These are phyloP conservation scores for Trametes pubescens DNA, from an alignment of 1,284 basidiomycete genomes.

Conservation along the genomic window DNA sequence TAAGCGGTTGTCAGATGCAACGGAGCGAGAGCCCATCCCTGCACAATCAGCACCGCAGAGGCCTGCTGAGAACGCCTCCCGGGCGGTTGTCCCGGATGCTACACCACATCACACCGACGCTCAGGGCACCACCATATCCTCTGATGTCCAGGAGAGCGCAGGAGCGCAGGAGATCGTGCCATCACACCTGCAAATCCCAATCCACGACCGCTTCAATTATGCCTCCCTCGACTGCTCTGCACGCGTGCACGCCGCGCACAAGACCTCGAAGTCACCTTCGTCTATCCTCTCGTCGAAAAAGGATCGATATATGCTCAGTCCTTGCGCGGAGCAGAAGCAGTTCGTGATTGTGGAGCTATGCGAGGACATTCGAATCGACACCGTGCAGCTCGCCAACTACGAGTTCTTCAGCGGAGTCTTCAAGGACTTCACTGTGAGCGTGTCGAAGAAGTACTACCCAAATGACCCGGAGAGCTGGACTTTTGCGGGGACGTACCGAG, in stretches of 20 bases:
- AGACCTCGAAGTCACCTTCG: conserved; percentile 83
- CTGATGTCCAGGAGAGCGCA: conserved; percentile 29
- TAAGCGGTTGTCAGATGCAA: conserved; percentile 56
- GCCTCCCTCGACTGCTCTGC: conserved; percentile 94
- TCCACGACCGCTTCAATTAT: conserved; percentile 91
- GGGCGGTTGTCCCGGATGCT: conserved; percentile 19
- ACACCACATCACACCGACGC: conserved; percentile 11
- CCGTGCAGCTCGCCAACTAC: conserved; percentile 95
- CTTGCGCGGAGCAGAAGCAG: conserved; percentile 79
- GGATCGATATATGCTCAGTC: conserved; percentile 97
- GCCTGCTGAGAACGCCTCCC: conserved; percentile 24
- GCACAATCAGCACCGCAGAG: conserved; percentile 24
- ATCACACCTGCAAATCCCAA: conserved; percentile 71
- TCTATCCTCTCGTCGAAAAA: conserved; percentile 90
- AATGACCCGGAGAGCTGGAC: conserved; percentile 75
- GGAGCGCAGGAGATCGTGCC: conserved; percentile 46
- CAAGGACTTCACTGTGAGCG: conserved; percentile 89
- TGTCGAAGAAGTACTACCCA: conserved; percentile 73
- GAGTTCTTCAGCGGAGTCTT: conserved; percentile 99
- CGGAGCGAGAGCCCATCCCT: conserved; percentile 38
- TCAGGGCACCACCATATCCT: conserved; percentile 6
- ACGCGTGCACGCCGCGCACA: conserved; percentile 86
- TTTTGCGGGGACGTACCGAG: conserved; percentile 79
- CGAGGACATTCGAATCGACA: conserved; percentile 96
- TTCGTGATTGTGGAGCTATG: conserved; percentile 97